Evolutionary conservation across 2,329 filamentous ascomycete genomes (phyloP).

Genomic region (Aureobasidium uvarum): DNA sequence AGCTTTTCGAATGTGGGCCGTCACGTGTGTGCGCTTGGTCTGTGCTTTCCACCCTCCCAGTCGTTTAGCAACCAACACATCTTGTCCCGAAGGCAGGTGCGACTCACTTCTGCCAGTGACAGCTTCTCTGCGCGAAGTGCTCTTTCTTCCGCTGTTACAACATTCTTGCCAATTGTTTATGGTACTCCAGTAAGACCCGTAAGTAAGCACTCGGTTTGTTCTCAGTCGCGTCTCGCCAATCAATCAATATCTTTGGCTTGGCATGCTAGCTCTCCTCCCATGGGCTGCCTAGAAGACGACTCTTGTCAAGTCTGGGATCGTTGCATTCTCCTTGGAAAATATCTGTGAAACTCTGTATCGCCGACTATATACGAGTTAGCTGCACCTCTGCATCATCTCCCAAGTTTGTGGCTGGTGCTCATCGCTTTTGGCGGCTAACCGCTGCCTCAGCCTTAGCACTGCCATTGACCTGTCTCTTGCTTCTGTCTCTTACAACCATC

Average conservation of each 20-base stretch:
- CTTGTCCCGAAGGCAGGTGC: background rate
- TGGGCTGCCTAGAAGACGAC: background rate
- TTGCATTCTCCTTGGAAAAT: background rate
- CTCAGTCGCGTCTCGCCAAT: background rate
- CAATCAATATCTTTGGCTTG: conserved; percentile 17
- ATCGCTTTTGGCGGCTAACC: conserved; percentile 10
- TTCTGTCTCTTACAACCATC: background rate
- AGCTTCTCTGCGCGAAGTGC: too few species aligned
- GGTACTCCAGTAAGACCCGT: background rate
- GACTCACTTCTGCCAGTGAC: background rate
- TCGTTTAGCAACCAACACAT: conserved; percentile 9
- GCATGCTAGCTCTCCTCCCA: conserved; percentile 3
- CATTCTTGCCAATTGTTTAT: background rate
- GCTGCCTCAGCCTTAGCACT: conserved; percentile 21
- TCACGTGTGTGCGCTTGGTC: conserved; percentile 20
- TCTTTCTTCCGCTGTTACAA: background rate
- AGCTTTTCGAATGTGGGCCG: conserved; percentile 15
- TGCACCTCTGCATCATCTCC: background rate
- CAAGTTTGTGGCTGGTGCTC: conserved; percentile 16
- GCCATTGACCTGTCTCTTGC: conserved; percentile 15
- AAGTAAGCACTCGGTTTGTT: background rate
- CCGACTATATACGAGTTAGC: background rate
- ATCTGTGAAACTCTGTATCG: background rate
- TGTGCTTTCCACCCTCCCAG: background rate
- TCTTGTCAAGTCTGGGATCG: background rate